phyloP scores from a whole-genome alignment of 495 filamentous ascomycete genomes.

The Penicillium desertorum region DNA sequence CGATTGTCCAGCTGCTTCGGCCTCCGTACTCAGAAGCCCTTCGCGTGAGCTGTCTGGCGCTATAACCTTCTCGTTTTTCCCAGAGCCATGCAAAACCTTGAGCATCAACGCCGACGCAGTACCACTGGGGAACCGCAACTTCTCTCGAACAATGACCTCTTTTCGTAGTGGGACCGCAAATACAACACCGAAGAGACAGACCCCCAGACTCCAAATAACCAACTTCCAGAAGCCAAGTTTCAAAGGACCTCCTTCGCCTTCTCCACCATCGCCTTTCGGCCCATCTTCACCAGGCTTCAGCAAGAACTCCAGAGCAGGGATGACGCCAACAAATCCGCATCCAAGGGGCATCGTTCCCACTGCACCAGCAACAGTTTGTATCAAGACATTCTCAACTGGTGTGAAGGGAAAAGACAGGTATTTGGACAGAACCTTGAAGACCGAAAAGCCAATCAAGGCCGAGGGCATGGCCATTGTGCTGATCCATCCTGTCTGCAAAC shows the following conservation, averaged over 20 bases:
- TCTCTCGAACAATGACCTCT: conserved; percentile 90
- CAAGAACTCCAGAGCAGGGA: conserved; percentile 88
- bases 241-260: conserved; percentile 65
- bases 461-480: conserved; percentile 89
- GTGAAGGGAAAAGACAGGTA: conserved; percentile 77
- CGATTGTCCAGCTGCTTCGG: conserved; percentile 9
- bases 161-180: conserved; percentile 86
- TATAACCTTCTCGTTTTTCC: conserved; percentile 28
- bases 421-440: conserved; percentile 78
- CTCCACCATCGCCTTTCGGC: conserved; percentile 53
- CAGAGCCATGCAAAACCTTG: conserved; percentile 73
- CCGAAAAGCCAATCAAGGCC: conserved; percentile 91
- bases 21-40: conserved; percentile 16
- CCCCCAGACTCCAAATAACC: conserved; percentile 83
- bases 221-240: conserved; percentile 69
- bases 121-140: conserved; percentile 88
- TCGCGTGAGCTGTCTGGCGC: conserved; percentile 15
- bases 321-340: conserved; percentile 91
- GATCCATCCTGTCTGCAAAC: conserved; percentile 94
- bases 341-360: conserved; percentile 97
- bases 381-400: conserved; percentile 94
- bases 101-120: conserved; percentile 96
- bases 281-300: conserved; percentile 68
- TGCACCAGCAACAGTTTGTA: conserved; percentile 92
- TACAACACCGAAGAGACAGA: conserved; percentile 94